Evolutionary conservation across 108 stramenopile species (phyloP), one percentile per base, ranked within the genome.

Genomic region (Skeletonema marinoi): DNA sequence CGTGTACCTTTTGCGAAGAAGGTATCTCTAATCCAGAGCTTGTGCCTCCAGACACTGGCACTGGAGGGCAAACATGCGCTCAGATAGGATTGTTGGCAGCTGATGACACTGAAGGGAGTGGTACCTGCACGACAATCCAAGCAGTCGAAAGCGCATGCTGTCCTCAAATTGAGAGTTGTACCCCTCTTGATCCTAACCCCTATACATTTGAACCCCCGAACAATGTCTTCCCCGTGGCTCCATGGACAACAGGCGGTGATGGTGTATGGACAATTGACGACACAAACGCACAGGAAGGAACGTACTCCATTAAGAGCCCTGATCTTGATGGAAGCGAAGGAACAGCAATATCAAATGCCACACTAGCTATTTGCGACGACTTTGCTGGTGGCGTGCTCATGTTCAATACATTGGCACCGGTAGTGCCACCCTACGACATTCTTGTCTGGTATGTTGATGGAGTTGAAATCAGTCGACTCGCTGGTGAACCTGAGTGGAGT

Each of bases 241-340:
- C 78, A 6, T 80, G 78, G 78, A 58, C 78, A 13, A 73, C 78
- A 13, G 67, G 65, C 8, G 71, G 71, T 25, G 78, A 80, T 63
- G 71, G 67, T 2, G 44, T 36, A 9, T 80, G 78, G 78, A 44
- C 72, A 12, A 64, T 80, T 64, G 72, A 80, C 51, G 60, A 68
- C 6, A 50, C 66, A 4, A 60, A 62, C 30, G 65, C 66, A 21
- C 25, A 50, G 17, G 39, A 63, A 14, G 78, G 78, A 41, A 58
- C 38, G 17, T 50, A 50, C 50, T n/a, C 50, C 17, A 50, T 50
- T 19, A 50, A 50, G 50, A 50, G 50, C 17, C 78, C 78, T 46
- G 50, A 79, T 42, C 65, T 79, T 12, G 67, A 68, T 30, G 36
- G 42, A n/a, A 42, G 41, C 1, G 51, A n/a, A 13, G 48, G 65